A percentile compares a stretch with the other conserved stretches of the same genome.
Conservation (phyloP, 23 red algal species). For the Gracilaria vermiculophylla region DNA sequence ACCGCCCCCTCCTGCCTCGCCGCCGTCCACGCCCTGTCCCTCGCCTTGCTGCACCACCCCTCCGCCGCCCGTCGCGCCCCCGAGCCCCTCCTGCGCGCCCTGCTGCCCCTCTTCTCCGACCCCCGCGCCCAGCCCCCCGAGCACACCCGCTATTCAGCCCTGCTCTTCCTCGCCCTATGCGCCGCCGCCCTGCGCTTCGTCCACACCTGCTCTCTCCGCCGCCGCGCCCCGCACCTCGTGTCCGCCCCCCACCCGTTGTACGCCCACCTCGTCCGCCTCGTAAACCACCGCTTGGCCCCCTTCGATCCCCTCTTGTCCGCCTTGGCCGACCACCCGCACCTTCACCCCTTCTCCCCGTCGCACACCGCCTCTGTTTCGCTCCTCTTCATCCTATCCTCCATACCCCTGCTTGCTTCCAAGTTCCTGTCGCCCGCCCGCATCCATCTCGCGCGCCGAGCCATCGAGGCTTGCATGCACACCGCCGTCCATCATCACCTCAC, state of each 20-base stretch:
- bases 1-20: neutral
- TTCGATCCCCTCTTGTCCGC: neutral
- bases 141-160: neutral
- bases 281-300: neutral
- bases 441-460: neutral
- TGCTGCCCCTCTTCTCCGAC: neutral
- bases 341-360: neutral
- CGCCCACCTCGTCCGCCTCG: neutral
- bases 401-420: neutral
- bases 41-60: neutral
- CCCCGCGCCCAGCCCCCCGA: neutral
- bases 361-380: neutral
- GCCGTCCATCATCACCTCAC: neutral
- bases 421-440: neutral
- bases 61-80: neutral
- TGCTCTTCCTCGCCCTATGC: neutral
- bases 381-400: neutral
- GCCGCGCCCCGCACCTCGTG: neutral
- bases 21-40: neutral
- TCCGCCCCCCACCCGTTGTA: neutral
- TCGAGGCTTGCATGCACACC: neutral
- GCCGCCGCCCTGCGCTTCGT: neutral
- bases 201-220: neutral
- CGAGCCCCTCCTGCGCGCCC: neutral
- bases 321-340: neutral